Evolutionary conservation across 2,329 filamentous ascomycete species (phyloP), one percentile per base, ranked within the genome.

Genomic region (Eutypa lata): DNA sequence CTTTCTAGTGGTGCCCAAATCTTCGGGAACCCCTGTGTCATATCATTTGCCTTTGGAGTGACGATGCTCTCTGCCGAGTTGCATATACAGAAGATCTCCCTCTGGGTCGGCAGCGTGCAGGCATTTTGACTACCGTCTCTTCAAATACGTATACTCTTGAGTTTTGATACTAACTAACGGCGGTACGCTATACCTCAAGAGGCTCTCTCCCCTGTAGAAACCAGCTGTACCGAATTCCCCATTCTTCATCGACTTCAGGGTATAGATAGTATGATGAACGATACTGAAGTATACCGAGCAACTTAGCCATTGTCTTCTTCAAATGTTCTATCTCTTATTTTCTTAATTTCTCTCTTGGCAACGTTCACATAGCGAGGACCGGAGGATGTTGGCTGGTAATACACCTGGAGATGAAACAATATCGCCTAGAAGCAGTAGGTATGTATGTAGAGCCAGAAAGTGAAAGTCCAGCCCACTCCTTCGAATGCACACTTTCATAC

Each of bases 21-120:
- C 50, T 44, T 51, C 55, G 57, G 60, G 54, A 53, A 40, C 53
- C 42, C 52, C 50, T 52, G 44, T 50, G 42, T 55, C 31, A 52
- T 55, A 53, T 54, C 45, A 48, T 56, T 50, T 57, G 52, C 45
- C 28, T 45, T 46, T 52, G 21, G 35, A 18, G 18, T 40, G 50
- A 47, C 48, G 52, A 57, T 53, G 57, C 42, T 53, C 50, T 51
- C 37, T 53, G 62, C 59, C 60, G 60, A 59, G 49, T 53, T 55
- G 63, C 60, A 61, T 57, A 57, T 61, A 61, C 60, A 57, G 40
- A 54, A 60, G 64, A 62, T 57, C 57, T 58, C 65, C 57, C 59
- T 59, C 55, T 61, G 59, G 60, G 58, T 60, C 63, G 62, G 62
- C 31, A 53, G 48, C 50, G 52, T 61, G 62, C 64, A 65, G 53